Base-by-base conservation (phyloP, 1,284 basidiomycete species). In the Irpex sp. region DNA sequence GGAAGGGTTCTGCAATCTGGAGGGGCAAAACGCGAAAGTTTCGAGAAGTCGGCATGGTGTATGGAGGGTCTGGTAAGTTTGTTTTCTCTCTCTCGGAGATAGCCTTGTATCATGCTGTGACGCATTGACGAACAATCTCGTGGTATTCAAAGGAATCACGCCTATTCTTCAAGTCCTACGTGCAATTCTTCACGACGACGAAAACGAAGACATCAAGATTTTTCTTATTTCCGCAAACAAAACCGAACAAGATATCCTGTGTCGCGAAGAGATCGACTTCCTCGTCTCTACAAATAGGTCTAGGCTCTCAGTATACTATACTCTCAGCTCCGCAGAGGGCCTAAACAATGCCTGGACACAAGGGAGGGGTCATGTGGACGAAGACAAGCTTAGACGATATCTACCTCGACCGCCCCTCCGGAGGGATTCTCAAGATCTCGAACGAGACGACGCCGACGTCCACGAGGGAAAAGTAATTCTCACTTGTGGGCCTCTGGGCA, bases 81-180 rank as follows among this genome's bases (percentile, higher is more conserved):
- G 11, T 3, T 9, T 15, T 19, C 48, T 60, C 15, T 11, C n/a
- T 21, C 19, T 26, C n/a, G 9, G 51, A 52, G 51, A 5, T 47
- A 13, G n/a, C 47, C 49, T 49, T 61, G 37, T n/a, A 13, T 36
- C 4, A 26, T 26, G 26, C 26, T 26, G 26, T 26, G 26, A 26
- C 26, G 26, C 26, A 26, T 34, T 40, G 26, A 8, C 5, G 13
- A 11, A 21, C 36, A 26, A n/a, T 48, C 58, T 37, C 44, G 21
- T 36, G 9, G 31, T 15, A 31, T 9, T 38, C 4, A 15, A 60
- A 79, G 86, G 85, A 15, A 83, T 89, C 63, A 87, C 87, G 0
- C 87, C 87, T 0, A 86, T 86, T 52, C 70, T 85, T 0, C 84
- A 85, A 69, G 78, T 86, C 13, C 73, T 87, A 1, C 78, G 82